Evolutionary conservation across 257 asterid genomes (phyloP).

Genomic region (Euphrasia confusa): DNA sequence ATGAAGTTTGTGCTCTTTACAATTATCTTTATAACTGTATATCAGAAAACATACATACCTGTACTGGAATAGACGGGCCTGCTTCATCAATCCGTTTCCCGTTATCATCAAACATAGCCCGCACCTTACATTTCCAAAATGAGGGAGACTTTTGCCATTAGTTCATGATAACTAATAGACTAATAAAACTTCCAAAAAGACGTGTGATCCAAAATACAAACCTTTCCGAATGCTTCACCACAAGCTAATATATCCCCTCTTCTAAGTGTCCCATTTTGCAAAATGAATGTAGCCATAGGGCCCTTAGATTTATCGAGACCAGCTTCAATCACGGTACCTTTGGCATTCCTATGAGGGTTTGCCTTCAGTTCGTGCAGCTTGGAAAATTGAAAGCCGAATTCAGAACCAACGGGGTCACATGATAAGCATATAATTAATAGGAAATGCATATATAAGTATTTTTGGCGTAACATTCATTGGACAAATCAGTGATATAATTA

Average conservation of each 20-base stretch:
- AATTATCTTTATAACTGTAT: background rate
- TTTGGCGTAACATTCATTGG: background rate
- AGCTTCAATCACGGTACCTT: slow-evolving; percentile 96
- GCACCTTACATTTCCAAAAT: slow-evolving; percentile 51
- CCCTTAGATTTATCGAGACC: slow-evolving; percentile 96
- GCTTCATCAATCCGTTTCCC: slow-evolving; percentile 85
- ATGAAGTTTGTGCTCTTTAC: too few species aligned
- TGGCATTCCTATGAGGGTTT: slow-evolving; percentile 86
- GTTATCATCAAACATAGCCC: slow-evolving; percentile 88
- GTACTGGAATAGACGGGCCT: slow-evolving; percentile 94
- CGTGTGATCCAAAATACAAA: slow-evolving; percentile 33
- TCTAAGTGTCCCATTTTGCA: slow-evolving; percentile 92
- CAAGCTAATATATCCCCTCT: slow-evolving; percentile 82
- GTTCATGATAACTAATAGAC: slow-evolving; percentile 23
- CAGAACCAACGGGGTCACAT: slow-evolving; percentile 24
- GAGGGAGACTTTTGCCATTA: slow-evolving; percentile 22
- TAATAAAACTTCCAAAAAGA: slow-evolving; percentile 10
- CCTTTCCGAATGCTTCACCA: slow-evolving; percentile 99
- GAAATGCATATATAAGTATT: background rate
- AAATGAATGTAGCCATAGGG: slow-evolving; percentile 87
- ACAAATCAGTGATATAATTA: slow-evolving; percentile 5
- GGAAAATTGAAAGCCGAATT: slow-evolving; percentile 12
- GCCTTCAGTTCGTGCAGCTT: slow-evolving; percentile 99
- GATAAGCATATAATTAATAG: slow-evolving; percentile 12
- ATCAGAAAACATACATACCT: slow-evolving; percentile 41